Base-by-base conservation (phyloP, 306 rosid genomes). In the Cucurbita maxima region DNA sequence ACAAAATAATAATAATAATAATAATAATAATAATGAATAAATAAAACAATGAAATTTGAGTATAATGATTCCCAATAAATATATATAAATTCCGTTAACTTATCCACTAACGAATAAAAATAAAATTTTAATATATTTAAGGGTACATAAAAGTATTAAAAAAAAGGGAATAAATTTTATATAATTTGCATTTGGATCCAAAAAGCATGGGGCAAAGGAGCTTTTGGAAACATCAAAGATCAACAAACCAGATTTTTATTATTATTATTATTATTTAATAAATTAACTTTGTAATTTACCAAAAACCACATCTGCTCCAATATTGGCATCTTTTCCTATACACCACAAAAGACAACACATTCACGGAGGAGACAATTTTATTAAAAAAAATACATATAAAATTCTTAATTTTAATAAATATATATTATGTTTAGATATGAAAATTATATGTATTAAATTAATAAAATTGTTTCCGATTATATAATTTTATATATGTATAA, bases 301-400 rank as follows among this genome's bases (percentile, higher is more conserved):
- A 47, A 68, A 68, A 68, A 68, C 57, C 19, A 68, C 73, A 68
- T 12, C 73, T 68, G 90, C 84, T 82, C 82, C 82, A 88, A 78
- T 82, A 71, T 87, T 83, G 77, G 89, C 93, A 82, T 85, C 92
- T 86, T 84, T 90, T 87, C 94, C 96, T 85, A 90, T 78, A 82
- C 76, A 62, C 69, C 53, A 44, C 81, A 61, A 53, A 79, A 34
- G 80, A 66, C 72, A 75, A 64, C 77, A 70, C 77, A 74, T 76
- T 74, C 75, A 83, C 76, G 30, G 34, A 63, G 18, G 25, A n/a
- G n/a, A n/a, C n/a, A n/a, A n/a, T n/a, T n/a, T n/a, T n/a, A n/a
- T n/a, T n/a, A n/a, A n/a, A n/a, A n/a, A n/a, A n/a, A n/a, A n/a
- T n/a, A n/a, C n/a, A n/a, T n/a, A n/a, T n/a, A n/a, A n/a, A n/a